These are phyloP conservation scores for Nymphaea thermarum DNA, from an alignment of 164 flowering plant species.

Conservation along the genomic window DNA sequence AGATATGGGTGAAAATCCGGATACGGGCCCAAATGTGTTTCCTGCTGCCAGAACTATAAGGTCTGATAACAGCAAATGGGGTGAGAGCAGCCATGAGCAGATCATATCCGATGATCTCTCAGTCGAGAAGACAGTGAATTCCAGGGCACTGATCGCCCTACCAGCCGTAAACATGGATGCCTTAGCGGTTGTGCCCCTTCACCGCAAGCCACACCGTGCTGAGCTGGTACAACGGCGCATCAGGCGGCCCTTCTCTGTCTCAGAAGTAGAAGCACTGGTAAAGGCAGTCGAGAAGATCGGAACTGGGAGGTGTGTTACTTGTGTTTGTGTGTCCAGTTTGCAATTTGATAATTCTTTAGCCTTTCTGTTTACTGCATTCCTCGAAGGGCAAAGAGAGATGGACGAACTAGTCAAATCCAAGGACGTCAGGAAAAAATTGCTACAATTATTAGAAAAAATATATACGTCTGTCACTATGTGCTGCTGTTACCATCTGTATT, in stretches of 20 bases:
- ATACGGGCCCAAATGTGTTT: background rate
- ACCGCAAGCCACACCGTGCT: conserved; percentile 52
- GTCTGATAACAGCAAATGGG: conserved; percentile 21
- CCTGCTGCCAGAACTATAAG: background rate
- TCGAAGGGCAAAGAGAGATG: no score
- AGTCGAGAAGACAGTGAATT: conserved; percentile 36
- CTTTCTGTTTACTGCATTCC: no score
- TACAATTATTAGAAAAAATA: background rate
- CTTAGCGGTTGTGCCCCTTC: conserved; percentile 41
- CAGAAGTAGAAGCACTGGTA: conserved; percentile 96
- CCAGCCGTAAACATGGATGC: conserved; percentile 33
- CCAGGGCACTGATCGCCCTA: conserved; percentile 55
- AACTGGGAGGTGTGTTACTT: conserved; percentile 71
- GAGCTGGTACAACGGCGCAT: conserved; percentile 78
- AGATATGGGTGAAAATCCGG: background rate
- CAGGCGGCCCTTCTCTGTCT: conserved; percentile 90
- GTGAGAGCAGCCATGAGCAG: conserved; percentile 67
- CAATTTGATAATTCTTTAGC: background rate
- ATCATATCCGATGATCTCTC: conserved; percentile 32
- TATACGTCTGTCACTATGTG: background rate
- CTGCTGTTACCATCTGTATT: no score
- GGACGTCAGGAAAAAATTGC: background rate
- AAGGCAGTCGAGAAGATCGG: conserved; percentile 98
- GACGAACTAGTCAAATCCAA: no score
- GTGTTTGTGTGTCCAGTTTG: no score